Conservation (phyloP, 768 basidiomycete genomes). For the Mycena galericulata region DNA sequence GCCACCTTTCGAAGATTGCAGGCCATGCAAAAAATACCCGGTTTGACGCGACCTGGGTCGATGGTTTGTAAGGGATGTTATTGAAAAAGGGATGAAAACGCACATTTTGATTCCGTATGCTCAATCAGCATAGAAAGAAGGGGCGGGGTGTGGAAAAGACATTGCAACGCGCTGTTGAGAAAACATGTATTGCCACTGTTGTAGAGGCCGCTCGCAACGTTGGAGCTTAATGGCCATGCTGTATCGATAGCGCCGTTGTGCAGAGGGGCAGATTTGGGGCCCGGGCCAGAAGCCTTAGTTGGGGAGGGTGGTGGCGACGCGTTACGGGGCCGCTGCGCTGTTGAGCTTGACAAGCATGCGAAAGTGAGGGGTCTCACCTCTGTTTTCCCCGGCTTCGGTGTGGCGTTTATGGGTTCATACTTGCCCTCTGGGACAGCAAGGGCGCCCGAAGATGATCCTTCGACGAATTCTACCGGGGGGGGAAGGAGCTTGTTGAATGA, state of each 20-base stretch:
- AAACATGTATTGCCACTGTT: conserved; percentile 97
- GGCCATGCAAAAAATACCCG: conserved; percentile 79
- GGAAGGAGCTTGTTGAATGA: conserved; percentile 83
- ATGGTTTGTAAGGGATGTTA: conserved; percentile 17
- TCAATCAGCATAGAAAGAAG: conserved; percentile 71
- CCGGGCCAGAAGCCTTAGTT: conserved; percentile 14
- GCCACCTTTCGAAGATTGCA: conserved; percentile 76
- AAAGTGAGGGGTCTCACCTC: conserved; percentile 55
- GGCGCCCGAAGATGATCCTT: conserved; percentile 84
- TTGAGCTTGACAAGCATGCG: conserved; percentile 27
- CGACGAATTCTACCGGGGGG: conserved; percentile 85
- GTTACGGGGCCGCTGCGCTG: conserved; percentile 33
- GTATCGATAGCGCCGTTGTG: conserved; percentile 68
- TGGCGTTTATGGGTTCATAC: conserved; percentile 85
- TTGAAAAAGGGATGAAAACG: conserved; percentile 46
- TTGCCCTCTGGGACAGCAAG: conserved; percentile 79
- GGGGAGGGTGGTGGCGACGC: conserved; percentile 35
- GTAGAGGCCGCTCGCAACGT: conserved; percentile 72
- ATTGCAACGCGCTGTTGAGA: conserved; percentile 94
- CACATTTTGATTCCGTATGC: conserved; percentile 72
- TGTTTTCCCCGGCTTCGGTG: conserved; percentile 62
- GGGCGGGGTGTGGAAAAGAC: conserved; percentile 92
- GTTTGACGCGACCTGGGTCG: conserved; percentile 56
- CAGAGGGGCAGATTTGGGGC: conserved; percentile 54
- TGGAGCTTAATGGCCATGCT: conserved; percentile 67